These are phyloP conservation scores for Aspergillus thermomutatus DNA, from an alignment of 2,329 filamentous ascomycete genomes.

Conservation along the genomic window DNA sequence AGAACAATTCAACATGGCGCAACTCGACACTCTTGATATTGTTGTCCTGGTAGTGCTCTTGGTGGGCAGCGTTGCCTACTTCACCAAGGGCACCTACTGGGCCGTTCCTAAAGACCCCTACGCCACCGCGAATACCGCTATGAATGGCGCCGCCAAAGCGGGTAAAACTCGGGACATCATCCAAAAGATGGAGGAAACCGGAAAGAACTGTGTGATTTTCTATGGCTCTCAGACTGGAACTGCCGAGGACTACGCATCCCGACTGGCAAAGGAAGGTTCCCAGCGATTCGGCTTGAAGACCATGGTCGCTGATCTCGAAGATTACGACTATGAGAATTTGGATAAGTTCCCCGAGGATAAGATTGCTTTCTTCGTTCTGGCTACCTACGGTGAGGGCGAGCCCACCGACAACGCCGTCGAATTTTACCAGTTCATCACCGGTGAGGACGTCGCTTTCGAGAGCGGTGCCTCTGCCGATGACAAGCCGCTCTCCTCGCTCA, in stretches of 20 bases:
- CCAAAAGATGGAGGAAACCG: conserved; percentile 91
- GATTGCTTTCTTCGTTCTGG: conserved; percentile 89
- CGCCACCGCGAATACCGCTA: conserved; percentile 61
- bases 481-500: conserved; percentile 74
- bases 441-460: conserved; percentile 77
- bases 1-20: conserved; percentile 63
- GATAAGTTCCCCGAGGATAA: conserved; percentile 87
- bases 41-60: conserved; percentile 84
- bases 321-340: conserved; percentile 94
- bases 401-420: conserved; percentile 98
- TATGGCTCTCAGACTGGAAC: conserved; percentile 98
- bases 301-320: conserved; percentile 96
- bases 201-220: conserved; percentile 97
- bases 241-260: conserved; percentile 94
- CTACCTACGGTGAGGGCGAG: conserved; percentile 97
- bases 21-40: conserved; percentile 93
- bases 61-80: conserved; percentile 86
- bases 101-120: conserved; percentile 85
- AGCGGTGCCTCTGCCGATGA: conserved; percentile 61
- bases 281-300: conserved; percentile 94
- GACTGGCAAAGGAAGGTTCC: conserved; percentile 94
- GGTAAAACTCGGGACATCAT: conserved; percentile 88
- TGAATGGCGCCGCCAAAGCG: conserved; percentile 67
- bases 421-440: conserved; percentile 93
- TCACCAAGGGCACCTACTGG: conserved; percentile 91